Evolutionary conservation across 495 filamentous ascomycete genomes (phyloP).

Genomic region (Aspergillus biplanus): DNA sequence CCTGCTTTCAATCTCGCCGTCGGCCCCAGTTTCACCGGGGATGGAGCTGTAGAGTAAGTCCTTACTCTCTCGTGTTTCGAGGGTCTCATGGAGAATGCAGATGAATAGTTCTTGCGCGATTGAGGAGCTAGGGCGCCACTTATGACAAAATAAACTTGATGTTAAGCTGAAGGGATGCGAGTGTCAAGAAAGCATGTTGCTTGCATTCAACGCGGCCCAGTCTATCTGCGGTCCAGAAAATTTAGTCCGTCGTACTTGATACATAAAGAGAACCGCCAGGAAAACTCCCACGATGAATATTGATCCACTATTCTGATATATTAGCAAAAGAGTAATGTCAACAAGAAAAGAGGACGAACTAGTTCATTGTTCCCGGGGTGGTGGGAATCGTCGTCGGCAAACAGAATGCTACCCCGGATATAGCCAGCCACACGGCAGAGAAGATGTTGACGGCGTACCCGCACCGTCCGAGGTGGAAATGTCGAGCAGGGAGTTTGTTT

Average conservation of each 20-base stretch:
- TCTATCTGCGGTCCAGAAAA: conserved; percentile 38
- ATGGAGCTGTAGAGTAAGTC: no score
- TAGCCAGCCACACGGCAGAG: conserved; percentile 31
- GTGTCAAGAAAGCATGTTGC: conserved; percentile 4
- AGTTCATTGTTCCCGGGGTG: conserved; percentile 39
- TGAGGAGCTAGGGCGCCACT: no score
- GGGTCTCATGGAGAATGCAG: no score
- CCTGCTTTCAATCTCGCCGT: no score
- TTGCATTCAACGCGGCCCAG: conserved; percentile 23
- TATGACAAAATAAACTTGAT: no score
- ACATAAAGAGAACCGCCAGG: conserved; percentile 10
- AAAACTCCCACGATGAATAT: neutral
- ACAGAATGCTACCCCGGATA: conserved; percentile 36
- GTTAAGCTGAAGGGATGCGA: neutral
- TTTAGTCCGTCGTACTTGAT: conserved; percentile 17
- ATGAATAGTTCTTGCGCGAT: no score
- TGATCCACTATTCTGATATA: neutral
- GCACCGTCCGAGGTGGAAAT: conserved; percentile 32
- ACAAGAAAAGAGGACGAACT: conserved; percentile 14
- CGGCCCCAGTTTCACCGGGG: no score
- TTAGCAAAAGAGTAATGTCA: neutral
- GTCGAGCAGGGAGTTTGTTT: conserved; percentile 28
- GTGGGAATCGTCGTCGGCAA: conserved; percentile 36
- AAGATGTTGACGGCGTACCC: conserved; percentile 39
- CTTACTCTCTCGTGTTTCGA: no score